Evolutionary conservation across 75 land plant species (phyloP).

Genomic region (Sequoia sempervirens): DNA sequence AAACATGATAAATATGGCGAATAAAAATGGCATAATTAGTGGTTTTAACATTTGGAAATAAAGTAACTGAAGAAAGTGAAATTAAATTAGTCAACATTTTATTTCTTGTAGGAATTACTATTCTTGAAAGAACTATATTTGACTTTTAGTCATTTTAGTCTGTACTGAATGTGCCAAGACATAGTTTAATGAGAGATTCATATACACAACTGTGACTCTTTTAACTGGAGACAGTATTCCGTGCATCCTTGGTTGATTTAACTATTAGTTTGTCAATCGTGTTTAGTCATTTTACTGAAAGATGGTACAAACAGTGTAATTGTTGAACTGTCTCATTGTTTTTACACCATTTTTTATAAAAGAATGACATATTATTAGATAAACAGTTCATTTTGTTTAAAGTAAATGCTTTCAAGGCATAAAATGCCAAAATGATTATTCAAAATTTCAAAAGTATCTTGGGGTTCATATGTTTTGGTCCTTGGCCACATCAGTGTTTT

Average conservation of each 20-base stretch:
- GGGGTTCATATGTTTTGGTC: background rate
- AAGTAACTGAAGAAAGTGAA: background rate
- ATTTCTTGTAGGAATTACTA: background rate
- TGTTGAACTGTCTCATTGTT: background rate
- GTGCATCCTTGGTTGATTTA: background rate
- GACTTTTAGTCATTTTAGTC: background rate
- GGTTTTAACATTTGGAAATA: too few species aligned
- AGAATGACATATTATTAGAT: background rate
- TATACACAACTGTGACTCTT: background rate
- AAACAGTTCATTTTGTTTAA: background rate
- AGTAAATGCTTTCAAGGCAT: background rate
- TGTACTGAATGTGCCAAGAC: background rate
- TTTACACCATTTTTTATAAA: background rate
- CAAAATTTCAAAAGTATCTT: background rate
- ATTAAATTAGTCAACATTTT: background rate
- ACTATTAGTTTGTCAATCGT: background rate
- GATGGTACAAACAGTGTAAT: background rate
- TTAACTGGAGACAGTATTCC: background rate
- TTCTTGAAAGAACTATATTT: background rate
- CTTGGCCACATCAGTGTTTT: background rate
- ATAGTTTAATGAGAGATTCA: background rate
- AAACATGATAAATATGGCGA: too few species aligned
- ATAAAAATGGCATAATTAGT: too few species aligned
- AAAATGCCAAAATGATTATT: background rate
- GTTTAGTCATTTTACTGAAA: background rate